Base-by-base conservation (phyloP, 208 protist genomes). In the Kentomonas sorsogonicus region DNA sequence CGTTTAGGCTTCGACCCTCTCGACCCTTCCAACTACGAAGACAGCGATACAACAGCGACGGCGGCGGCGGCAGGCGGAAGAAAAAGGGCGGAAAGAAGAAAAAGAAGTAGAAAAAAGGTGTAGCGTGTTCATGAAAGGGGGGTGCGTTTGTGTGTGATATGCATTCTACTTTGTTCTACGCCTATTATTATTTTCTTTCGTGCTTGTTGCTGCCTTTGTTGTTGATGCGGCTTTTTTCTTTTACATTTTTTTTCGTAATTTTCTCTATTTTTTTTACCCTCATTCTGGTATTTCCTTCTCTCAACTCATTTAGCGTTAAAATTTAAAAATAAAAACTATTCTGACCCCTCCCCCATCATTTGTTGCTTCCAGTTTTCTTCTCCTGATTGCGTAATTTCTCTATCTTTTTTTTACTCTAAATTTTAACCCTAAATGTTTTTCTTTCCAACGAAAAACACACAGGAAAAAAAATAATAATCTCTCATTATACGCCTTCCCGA, bases 331-430 rank as follows among this genome's bases (percentile, higher is more conserved):
- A 34, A 53, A 26, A n/a, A 53, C 7, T n/a, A 38, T 53, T 16
- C 9, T 41, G 3, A 55, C 30, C 23, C 2, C 29, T 39, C 25
- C n/a, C 22, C 27, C 25, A n/a, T 61, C 20, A 53, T 52, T 53
- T 53, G 41, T 52, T 44, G 33, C 4, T n/a, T 47, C n/a, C 7
- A 7, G 16, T 18, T 47, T 26, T 18, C n/a, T n/a, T n/a, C n/a
- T n/a, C n/a, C n/a, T n/a, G n/a, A n/a, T n/a, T n/a, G n/a, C n/a
- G n/a, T n/a, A 23, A 1, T 39, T 39, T 34, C n/a, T 33, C 27
- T 29, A n/a, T 61, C 20, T 59, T 52, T 53, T 53, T 53, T 52
- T 44, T 47, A 26, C 22, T 47, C n/a, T 18, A 7, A 47, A 47
- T 47, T 26, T 18, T 26, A 53, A 53, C 48, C 48, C 48, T 30